phyloP scores from a whole-genome alignment of 2,329 filamentous ascomycete species.

The Westerdykella aurantiaca region DNA sequence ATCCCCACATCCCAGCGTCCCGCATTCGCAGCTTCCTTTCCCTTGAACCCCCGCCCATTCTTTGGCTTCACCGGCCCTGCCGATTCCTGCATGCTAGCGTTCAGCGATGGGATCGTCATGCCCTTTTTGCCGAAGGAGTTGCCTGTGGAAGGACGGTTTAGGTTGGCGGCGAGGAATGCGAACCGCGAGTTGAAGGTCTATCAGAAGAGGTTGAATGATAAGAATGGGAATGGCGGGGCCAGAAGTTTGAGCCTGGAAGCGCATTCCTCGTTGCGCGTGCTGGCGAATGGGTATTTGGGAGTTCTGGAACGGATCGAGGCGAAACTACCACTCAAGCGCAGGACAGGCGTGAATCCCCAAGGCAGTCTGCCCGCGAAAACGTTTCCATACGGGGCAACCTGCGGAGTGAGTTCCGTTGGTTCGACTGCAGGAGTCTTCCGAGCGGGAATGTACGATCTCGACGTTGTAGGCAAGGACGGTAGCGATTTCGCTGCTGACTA shows the following conservation, averaged over 20 bases:
- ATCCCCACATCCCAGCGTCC: slow-evolving; percentile 22
- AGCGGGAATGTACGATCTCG: slow-evolving; percentile 21
- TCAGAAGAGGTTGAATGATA: slow-evolving; percentile 38
- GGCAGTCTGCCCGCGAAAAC: slow-evolving; percentile 30
- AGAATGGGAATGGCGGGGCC: slow-evolving; percentile 2
- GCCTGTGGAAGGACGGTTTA: slow-evolving; percentile 35
- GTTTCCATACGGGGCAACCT: slow-evolving; percentile 37
- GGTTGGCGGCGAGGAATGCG: slow-evolving; percentile 36
- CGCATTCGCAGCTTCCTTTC: slow-evolving; percentile 43
- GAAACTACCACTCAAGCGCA: slow-evolving; percentile 29
- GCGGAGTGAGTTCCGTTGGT: slow-evolving; percentile 43
- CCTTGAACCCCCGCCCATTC: slow-evolving; percentile 43
- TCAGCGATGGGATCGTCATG: slow-evolving; percentile 43
- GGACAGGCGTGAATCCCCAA: slow-evolving; percentile 32
- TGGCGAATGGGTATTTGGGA: slow-evolving; percentile 42
- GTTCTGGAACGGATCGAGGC: slow-evolving; percentile 36
- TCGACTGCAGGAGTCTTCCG: slow-evolving; percentile 31
- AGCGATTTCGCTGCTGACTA: slow-evolving; percentile 41
- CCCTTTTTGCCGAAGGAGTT: slow-evolving; percentile 38
- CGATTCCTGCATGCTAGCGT: slow-evolving; percentile 45
- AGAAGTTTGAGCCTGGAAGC: slow-evolving; percentile 24
- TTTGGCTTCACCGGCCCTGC: slow-evolving; percentile 36
- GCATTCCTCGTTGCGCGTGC: slow-evolving; percentile 36
- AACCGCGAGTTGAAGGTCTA: slow-evolving; percentile 41
- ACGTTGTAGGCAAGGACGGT: slow-evolving; percentile 14